Percentiles rank a stretch among this genome's conserved stretches.
Evolutionary conservation across 345 rosid genomes (phyloP).

Genomic region (Xanthoceras sorbifolium): DNA sequence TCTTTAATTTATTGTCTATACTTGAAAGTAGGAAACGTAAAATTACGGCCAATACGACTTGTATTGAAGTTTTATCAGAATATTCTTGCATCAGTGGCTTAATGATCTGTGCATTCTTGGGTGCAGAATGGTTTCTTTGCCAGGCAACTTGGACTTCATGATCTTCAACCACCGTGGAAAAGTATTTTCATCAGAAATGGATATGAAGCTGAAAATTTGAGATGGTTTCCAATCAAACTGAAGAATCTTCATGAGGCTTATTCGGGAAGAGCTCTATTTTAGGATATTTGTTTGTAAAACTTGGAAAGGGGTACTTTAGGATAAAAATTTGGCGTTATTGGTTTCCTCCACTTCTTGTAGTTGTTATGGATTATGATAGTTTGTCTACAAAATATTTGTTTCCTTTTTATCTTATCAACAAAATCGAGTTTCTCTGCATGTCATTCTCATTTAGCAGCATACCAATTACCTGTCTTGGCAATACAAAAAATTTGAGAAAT

Average conservation of each 20-base stretch:
- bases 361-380: background rate
- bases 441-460: background rate
- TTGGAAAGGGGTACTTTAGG: background rate
- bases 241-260: slow-evolving; percentile 7
- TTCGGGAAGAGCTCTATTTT: background rate
- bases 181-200: slow-evolving; percentile 43
- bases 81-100: background rate
- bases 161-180: slow-evolving; percentile 84
- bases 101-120: slow-evolving; percentile 14
- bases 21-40: background rate
- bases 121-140: slow-evolving; percentile 81
- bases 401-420: background rate
- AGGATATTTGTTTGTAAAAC: background rate
- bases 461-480: background rate
- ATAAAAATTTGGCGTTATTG: background rate
- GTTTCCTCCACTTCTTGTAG: background rate
- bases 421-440: background rate
- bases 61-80: background rate
- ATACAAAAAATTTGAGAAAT: background rate
- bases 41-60: slow-evolving; percentile 1
- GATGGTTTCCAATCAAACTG: background rate
- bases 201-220: slow-evolving; percentile 58
- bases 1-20: background rate
- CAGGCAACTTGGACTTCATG: slow-evolving; percentile 85
- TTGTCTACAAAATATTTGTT: background rate